Base-by-base conservation (phyloP, 306 rosid genomes). In the Fragaria nilgerrensis region DNA sequence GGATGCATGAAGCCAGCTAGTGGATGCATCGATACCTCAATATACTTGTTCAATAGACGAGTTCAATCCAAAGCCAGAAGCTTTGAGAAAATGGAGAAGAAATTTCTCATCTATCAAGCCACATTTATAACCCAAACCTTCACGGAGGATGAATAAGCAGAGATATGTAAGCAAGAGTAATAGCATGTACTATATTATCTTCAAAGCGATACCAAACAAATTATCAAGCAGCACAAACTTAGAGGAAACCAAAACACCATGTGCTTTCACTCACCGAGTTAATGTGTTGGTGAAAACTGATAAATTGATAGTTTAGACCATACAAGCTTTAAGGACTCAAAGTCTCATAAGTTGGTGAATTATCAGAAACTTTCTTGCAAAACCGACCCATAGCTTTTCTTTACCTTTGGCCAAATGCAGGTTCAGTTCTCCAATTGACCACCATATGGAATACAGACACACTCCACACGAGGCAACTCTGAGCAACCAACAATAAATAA, bases 361-460 rank as follows among this genome's bases (percentile, higher is more conserved):
- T 61, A 62, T 23, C 25, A 39, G 72, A 56, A 72, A 50, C 27
- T 45, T 44, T 59, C 45, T 50, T 83, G 86, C 84, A 82, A 56
- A 74, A 80, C 66, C 20, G 0, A 39, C 56, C 25, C 27, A 25
- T 23, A 73, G 72, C 76, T 41, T 47, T 53, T 63, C 45, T 64
- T 63, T 67, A 55, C 41, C 68, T 37, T 78, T 13, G 15, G 75
- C 73, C 45, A 50, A 82, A 74, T 64, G 84, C 81, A 70, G 85
- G 23, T 77, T 84, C 10, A 70, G 65, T 79, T 80, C 70, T 75
- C 85, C 50, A 83, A 63, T 48, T 22, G 74, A 78, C 70, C 76
- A 80, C 67, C 90, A n/a, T 25, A n/a, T 25, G 44, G 73, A 82
- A 63, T 47, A 70, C 62, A 73, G 59, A 39, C 44, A 65, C 85